Conservation (phyloP, 139 green algal species). For the Nannochloris sp. region DNA sequence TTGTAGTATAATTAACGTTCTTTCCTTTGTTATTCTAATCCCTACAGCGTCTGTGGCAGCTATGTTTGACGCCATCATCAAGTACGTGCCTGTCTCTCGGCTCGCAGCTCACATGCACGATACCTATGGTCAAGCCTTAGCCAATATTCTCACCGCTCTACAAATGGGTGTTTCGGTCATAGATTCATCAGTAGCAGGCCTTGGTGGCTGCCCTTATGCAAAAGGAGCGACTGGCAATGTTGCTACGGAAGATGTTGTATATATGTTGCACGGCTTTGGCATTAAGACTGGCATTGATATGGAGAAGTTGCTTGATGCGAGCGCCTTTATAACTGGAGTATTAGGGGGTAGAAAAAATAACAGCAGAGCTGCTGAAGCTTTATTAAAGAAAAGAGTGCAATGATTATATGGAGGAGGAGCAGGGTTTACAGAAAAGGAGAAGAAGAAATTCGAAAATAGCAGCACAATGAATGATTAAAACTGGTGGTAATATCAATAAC, state of each 20-base stretch:
- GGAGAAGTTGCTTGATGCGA: conserved; percentile 58
- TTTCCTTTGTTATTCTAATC: no score
- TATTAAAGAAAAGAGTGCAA: conserved; percentile 15
- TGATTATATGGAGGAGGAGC: background rate
- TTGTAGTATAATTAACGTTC: no score
- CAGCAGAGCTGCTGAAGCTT: conserved; percentile 18
- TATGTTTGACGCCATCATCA: conserved; percentile 56
- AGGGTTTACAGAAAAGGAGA: background rate
- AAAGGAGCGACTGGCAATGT: conserved; percentile 86
- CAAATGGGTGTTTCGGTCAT: conserved; percentile 62
- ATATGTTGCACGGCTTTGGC: conserved; percentile 81
- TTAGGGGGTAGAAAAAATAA: conserved; percentile 29
- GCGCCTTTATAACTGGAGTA: conserved; percentile 47
- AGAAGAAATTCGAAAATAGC: no score
- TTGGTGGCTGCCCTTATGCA: conserved; percentile 91
- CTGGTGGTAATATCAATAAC: no score
- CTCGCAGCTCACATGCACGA: conserved; percentile 92
- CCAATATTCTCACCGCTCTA: conserved; percentile 80
- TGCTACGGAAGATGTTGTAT: conserved; percentile 91
- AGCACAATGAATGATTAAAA: no score
- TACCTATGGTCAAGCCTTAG: conserved; percentile 87
- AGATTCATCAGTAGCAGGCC: conserved; percentile 72
- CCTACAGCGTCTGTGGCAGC: conserved; percentile 45
- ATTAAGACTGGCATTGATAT: conserved; percentile 74
- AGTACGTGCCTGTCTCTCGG: conserved; percentile 33